Evolutionary conservation across 139 green algal genomes (phyloP).

Genomic region (Chlorella sorokiniana): DNA sequence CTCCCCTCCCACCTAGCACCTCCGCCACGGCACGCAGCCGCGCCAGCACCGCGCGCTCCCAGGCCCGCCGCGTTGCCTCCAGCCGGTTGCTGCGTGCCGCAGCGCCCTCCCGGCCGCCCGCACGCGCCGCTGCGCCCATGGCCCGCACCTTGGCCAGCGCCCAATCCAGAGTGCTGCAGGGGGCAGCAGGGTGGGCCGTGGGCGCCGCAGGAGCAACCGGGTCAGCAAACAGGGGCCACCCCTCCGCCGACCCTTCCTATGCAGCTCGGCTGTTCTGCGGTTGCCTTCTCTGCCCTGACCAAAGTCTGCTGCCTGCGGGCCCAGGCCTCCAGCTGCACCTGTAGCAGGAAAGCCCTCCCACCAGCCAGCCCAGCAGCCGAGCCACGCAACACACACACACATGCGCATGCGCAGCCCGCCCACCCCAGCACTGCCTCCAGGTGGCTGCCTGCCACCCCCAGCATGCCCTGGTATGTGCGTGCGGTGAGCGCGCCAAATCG

Average conservation of each 20-base stretch:
- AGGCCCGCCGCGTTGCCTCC: not conserved
- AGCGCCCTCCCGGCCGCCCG: too few species aligned
- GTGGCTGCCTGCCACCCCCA: not conserved
- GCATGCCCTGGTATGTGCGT: constrained; percentile 4
- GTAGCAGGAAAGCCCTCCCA: not conserved
- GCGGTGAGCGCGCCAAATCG: not conserved
- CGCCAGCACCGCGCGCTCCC: constrained; percentile 1
- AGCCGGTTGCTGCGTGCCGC: not conserved
- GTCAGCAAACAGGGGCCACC: too few species aligned
- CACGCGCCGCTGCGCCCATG: not conserved
- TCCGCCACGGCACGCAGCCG: constrained; percentile 10
- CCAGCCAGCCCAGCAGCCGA: not conserved
- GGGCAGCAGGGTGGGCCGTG: not conserved
- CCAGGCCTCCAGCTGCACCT: too few species aligned
- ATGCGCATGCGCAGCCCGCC: not conserved
- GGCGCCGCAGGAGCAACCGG: too few species aligned
- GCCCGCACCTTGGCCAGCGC: constrained; percentile 6
- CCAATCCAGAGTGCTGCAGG: constrained; percentile 24
- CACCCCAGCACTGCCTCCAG: constrained; percentile 10
- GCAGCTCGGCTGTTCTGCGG: too few species aligned
- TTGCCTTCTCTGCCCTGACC: too few species aligned
- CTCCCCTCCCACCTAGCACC: not conserved
- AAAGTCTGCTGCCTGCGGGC: too few species aligned
- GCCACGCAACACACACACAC: not conserved
- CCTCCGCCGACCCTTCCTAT: too few species aligned